Base-by-base conservation (phyloP, 495 filamentous ascomycete genomes). In the Echria macrotheca region DNA sequence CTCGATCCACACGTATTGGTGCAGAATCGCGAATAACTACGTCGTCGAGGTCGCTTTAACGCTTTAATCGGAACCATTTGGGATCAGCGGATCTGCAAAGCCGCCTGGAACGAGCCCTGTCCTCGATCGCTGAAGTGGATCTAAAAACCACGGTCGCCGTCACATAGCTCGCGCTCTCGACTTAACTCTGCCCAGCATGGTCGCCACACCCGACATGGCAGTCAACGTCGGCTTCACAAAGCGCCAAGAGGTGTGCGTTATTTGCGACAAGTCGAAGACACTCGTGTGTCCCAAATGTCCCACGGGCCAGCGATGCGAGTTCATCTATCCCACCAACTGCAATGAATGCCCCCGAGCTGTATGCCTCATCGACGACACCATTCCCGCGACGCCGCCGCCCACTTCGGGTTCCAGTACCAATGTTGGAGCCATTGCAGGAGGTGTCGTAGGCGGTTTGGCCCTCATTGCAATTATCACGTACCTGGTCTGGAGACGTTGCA, bases 401-500 rank as follows among this genome's bases (percentile, higher is more conserved):
- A 42, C 46, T 55, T 38, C 14, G 10, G 18, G 56, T 35, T 58
- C 69, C 10, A 74, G 80, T 3, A 78, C 82, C 15, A 85, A 88
- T 49, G 75, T 83, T 1, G 87, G 87, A 29, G 85, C 89, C 23
- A 93, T 96, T 54, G 85, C 86, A 14, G 88, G 87, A 58, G 87
- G 90, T 48, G 87, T 94, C 22, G 66, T 95, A 26, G 89, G 87
- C 48, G 89, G 86, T 55, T 56, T 95, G 2, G 76, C 74, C 12
- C 75, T 76, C 10, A 71, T 96, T 24, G 85, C 74, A 17, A 60
- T 87, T 19, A 57, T 90, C 26, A 85, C 82, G 5, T 94, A 85
- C 54, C 62, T 96, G 31, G 74, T 96, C 5, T 97, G 87, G 83
- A 86, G 80, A 63, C 91, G 86, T 65, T 87, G 84, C 58, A 85